A percentile compares a stretch with the other conserved stretches of the same genome.
These are phyloP conservation scores for Umbellularia californica DNA, from an alignment of 164 flowering plant species.

Conservation along the genomic window DNA sequence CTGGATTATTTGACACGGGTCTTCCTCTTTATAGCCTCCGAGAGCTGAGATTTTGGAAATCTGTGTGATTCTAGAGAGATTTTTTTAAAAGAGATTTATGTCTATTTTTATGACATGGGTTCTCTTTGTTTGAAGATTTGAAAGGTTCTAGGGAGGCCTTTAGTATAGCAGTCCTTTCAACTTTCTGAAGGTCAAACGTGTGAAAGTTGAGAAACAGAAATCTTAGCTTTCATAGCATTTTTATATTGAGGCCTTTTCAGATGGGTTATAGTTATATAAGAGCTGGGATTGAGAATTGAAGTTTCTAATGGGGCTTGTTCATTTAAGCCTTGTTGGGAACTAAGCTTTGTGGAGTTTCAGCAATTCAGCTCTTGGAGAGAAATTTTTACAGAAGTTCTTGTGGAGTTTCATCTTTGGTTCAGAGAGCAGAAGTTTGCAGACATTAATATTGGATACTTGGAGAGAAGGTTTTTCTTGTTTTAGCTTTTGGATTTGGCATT, in stretches of 20 bases:
- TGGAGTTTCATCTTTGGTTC: neutral
- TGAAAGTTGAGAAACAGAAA: too few relatives aligned
- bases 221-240: neutral
- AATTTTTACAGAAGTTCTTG: neutral
- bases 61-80: neutral
- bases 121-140: neutral
- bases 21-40: neutral
- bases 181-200: too few relatives aligned
- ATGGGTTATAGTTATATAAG: neutral
- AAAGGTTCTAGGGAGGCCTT: neutral
- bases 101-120: neutral
- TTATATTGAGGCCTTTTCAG: neutral
- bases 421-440: neutral
- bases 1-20: neutral
- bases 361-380: neutral
- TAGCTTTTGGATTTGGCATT: too few relatives aligned
- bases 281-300: too few relatives aligned
- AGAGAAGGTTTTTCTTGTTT: neutral
- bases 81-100: neutral
- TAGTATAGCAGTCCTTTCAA: too few relatives aligned
- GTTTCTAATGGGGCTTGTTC: conserved; percentile 1
- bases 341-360: neutral
- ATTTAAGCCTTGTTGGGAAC: neutral
- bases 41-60: neutral
- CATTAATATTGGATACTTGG: too few relatives aligned